Evolutionary conservation across 1,139 yeast genomes (phyloP).

Genomic region (Blastobotrys indianensis): DNA sequence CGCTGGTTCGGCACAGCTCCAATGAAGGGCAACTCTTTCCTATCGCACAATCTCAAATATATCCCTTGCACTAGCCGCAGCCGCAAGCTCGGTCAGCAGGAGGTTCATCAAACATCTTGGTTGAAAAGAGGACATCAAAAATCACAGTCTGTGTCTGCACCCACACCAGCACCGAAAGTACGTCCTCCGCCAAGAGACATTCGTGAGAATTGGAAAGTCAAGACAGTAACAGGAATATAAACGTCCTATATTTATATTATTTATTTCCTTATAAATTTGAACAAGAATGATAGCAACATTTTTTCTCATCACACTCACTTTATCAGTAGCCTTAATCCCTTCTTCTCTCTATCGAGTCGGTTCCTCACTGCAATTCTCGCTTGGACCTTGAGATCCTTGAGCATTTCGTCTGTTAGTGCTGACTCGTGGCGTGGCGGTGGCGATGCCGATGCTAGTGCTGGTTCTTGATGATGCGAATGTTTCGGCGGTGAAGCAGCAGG

Average conservation of each 20-base stretch:
- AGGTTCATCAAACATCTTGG: background rate
- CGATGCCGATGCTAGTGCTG: too few relatives aligned
- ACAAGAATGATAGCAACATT: slow-evolving; percentile 3
- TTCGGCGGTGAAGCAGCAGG: background rate
- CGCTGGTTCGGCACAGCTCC: slow-evolving; percentile 12
- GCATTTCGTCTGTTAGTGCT: slow-evolving; percentile 16
- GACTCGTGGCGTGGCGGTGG: background rate
- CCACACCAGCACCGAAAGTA: background rate
- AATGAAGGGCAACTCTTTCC: slow-evolving; percentile 9
- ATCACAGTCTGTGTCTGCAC: background rate
- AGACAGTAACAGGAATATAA: slow-evolving; percentile 9
- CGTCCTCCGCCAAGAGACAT: slow-evolving; percentile 13
- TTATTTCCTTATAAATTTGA: background rate
- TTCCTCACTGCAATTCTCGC: slow-evolving; percentile 28
- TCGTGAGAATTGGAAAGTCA: slow-evolving; percentile 12
- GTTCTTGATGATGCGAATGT: too few relatives aligned
- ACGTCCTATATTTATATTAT: background rate
- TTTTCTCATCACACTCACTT: background rate
- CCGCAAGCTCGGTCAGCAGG: background rate
- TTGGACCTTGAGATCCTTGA: slow-evolving; percentile 21
- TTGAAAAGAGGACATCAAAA: background rate
- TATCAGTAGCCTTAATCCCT: slow-evolving; percentile 2
- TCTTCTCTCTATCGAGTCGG: slow-evolving; percentile 25
- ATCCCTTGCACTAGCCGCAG: slow-evolving; percentile 8
- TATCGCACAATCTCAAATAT: slow-evolving; percentile 12